Evolutionary conservation across 257 asterid species (phyloP).

Genomic region (Solanum ossicruentum): DNA sequence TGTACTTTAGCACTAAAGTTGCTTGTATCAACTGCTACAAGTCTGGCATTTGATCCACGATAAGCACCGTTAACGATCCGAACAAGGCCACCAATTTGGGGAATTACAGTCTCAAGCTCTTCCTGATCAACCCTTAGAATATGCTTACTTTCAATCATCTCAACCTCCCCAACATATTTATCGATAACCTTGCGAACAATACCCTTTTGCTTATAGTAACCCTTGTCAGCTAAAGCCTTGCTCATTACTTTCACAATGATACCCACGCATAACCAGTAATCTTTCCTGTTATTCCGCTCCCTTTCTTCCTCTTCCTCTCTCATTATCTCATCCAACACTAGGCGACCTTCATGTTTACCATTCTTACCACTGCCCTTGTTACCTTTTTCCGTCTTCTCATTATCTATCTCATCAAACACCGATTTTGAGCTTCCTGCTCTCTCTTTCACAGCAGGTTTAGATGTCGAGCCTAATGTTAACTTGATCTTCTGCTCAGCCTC

Average conservation of each 20-base stretch:
- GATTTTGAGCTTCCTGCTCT: constrained; percentile 31
- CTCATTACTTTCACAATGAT: constrained; percentile 86
- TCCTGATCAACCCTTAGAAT: constrained; percentile 80
- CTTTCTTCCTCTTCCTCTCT: constrained; percentile 74
- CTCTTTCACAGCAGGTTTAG: constrained; percentile 24
- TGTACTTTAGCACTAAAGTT: constrained; percentile 69
- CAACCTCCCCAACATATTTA: constrained; percentile 79
- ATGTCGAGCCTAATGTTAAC: constrained; percentile 42
- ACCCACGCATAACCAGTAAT: constrained; percentile 86
- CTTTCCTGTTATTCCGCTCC: constrained; percentile 79
- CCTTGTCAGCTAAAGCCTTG: constrained; percentile 64
- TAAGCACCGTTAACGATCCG: constrained; percentile 86
- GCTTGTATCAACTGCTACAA: constrained; percentile 48
- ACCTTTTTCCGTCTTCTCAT: constrained; percentile 22
- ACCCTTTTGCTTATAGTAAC: constrained; percentile 89
- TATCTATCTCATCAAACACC: constrained; percentile 47
- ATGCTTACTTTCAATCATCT: constrained; percentile 87
- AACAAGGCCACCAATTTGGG: constrained; percentile 89
- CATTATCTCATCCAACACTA: constrained; percentile 73
- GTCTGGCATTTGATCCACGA: constrained; percentile 65
- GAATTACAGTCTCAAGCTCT: constrained; percentile 92
- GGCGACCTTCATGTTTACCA: constrained; percentile 13
- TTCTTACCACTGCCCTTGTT: constrained; percentile 11
- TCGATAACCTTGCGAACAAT: constrained; percentile 64
- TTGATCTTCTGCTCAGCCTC: constrained; percentile 51